Percentiles rank a stretch among this genome's conserved stretches.
Conservation (phyloP, 345 rosid genomes). For the Theobroma cacao region DNA sequence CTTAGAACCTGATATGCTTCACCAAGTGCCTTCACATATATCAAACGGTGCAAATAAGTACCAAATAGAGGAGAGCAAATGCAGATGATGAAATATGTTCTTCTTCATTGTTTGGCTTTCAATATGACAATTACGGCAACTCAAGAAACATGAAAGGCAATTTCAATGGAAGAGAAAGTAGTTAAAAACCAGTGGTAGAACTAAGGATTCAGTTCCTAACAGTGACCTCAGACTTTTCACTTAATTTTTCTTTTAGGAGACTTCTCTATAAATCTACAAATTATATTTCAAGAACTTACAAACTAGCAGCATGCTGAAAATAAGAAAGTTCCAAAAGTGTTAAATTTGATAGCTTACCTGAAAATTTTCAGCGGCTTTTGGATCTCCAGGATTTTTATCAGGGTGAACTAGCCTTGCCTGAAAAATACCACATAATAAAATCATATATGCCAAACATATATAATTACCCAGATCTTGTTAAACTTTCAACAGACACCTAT, state of each 20-base stretch:
- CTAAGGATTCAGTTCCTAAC: not conserved
- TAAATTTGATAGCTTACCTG: constrained; percentile 49
- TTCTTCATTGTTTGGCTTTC: not conserved
- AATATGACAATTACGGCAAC: not conserved
- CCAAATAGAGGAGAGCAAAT: constrained; percentile 9
- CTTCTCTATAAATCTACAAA: not conserved
- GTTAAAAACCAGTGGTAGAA: not conserved
- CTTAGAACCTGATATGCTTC: constrained; percentile 95
- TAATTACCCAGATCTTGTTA: not conserved
- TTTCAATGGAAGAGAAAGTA: not conserved
- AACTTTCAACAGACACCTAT: not conserved
- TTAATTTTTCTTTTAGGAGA: not conserved
- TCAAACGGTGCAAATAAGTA: constrained; percentile 16
- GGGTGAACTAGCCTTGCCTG: constrained; percentile 97
- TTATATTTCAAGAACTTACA: not conserved
- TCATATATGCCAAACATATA: not conserved
- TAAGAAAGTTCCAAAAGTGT: not conserved
- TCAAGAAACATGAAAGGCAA: not conserved
- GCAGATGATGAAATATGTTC: not conserved
- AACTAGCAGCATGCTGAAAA: not conserved
- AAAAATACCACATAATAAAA: not conserved
- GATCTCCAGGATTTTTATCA: constrained; percentile 89
- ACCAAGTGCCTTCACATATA: constrained; percentile 63
- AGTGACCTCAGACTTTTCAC: not conserved
- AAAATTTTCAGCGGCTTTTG: constrained; percentile 87